Evolutionary conservation across 306 rosid genomes (phyloP), one percentile per base, ranked within the genome.

Genomic region (Albizia julibrissin): DNA sequence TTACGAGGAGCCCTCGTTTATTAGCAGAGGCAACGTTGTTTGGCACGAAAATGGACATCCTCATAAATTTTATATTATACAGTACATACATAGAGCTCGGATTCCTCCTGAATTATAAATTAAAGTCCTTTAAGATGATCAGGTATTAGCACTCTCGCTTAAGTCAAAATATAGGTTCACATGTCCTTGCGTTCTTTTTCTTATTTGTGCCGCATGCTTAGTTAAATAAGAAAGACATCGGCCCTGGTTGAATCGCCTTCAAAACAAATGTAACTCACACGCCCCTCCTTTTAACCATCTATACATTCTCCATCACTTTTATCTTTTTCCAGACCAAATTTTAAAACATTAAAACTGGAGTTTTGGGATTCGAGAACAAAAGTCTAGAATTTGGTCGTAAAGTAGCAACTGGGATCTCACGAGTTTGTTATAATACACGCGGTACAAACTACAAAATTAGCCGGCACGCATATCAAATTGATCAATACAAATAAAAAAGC

Each of bases 401-500:
- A 69, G 42, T 31, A 66, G 80, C 79, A 70, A 81, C 47, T 58
- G 52, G 64, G 69, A 67, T 80, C 67, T 75, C 79, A 79, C 79
- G 22, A 59, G 61, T 39, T 47, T 10, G 44, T 42, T 42, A 61
- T 46, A 64, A 65, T 31, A 69, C 64, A 78, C 6, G 64, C 6
- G 49, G 66, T 49, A 40, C 74, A 40, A 70, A 6, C 29, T 24
- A 70, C 34, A 40, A 11, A n/a, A 24, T 43, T 24, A 44, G 43
- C 34, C 29, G 11, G 49, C 50, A 40, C n/a, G 52, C 21, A 69
- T 21, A 39, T 29, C 59, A 74, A 78, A 49, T 74, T 33, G 52
- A 84, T 78, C 74, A 70, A 75, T 72, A 83, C 76, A 69, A 69
- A 76, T 72, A 49, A 54, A 82, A 82, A 65, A 65, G 73, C 87